These are phyloP conservation scores for Vitis vinifera DNA, from an alignment of 164 flowering plant species.

Conservation along the genomic window ASM3070453v1 NC_081818.1:2117501-2118000, in stretches of 20 bases:
- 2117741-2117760: conserved; percentile 41
- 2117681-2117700: conserved; percentile 65
- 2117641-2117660: conserved; percentile 84
- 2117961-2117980: neutral
- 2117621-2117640: conserved; percentile 21
- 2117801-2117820: conserved; percentile 1
- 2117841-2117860: conserved; percentile 44
- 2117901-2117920: conserved; percentile 69
- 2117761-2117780: neutral
- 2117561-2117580: conserved; percentile 27
- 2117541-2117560: conserved; percentile 33
- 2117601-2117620: conserved; percentile 18
- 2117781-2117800: neutral
- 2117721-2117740: conserved; percentile 22
- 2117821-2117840: conserved; percentile 4
- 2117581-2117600: conserved; percentile 22
- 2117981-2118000: neutral
- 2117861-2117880: conserved; percentile 54
- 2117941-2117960: neutral
- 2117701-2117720: conserved; percentile 48
- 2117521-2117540: conserved; percentile 32
- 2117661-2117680: conserved; percentile 85
- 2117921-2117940: conserved; percentile 46
- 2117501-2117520: conserved; percentile 18
- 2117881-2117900: conserved; percentile 60